A percentile compares a stretch with the other conserved stretches of the same genome.
Conservation (phyloP, 2,329 filamentous ascomycete species). For the Escovopsis sp. region DNA sequence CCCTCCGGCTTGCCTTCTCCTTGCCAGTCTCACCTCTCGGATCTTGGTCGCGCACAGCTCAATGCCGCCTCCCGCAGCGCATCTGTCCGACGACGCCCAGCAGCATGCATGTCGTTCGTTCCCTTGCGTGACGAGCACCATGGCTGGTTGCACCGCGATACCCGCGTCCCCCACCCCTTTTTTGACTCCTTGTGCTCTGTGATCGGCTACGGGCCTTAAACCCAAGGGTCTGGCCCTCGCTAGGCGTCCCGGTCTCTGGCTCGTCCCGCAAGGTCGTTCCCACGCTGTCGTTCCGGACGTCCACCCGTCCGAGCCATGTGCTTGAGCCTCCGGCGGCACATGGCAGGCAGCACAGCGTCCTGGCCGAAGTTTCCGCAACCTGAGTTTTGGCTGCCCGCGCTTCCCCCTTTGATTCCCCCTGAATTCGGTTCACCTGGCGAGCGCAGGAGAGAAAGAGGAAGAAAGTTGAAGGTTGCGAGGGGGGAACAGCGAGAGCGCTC, state of each 20-base stretch:
- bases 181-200: too few relatives aligned
- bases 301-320: not conserved
- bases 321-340: constrained; percentile 4
- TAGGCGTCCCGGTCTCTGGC: not conserved
- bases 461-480: not conserved
- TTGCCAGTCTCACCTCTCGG: not conserved
- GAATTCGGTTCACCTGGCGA: not conserved
- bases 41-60: not conserved
- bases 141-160: not conserved
- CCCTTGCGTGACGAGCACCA: not conserved
- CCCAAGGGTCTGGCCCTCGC: not conserved
- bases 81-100: too few relatives aligned
- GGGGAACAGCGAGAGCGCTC: not conserved
- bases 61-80: not conserved
- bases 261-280: constrained; percentile 2
- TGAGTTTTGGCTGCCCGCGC: too few relatives aligned
- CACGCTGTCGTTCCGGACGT: not conserved
- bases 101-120: not conserved
- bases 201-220: not conserved
- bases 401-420: not conserved
- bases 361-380: too few relatives aligned
- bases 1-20: not conserved
- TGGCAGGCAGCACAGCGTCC: too few relatives aligned
- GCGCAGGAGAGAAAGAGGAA: not conserved
- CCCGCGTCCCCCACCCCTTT: not conserved